Conservation (phyloP, 1,284 basidiomycete species). For the Neonothopanus nambi region DNA sequence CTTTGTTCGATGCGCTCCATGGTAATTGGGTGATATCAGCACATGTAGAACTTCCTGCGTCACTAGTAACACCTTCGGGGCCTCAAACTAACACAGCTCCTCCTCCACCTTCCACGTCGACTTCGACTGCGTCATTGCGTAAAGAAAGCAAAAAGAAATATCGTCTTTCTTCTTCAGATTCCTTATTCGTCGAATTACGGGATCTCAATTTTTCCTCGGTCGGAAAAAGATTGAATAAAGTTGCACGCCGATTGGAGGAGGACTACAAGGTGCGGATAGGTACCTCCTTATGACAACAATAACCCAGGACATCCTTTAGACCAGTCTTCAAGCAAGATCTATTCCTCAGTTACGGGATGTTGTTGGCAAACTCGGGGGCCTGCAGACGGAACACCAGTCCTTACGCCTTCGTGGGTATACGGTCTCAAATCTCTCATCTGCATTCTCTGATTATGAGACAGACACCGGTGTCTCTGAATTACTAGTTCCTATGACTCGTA, state of each 20-base stretch:
- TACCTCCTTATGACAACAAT: background rate
- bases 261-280: constrained; percentile 80
- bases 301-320: constrained; percentile 36
- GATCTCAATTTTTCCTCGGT: constrained; percentile 96
- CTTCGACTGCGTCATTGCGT: constrained; percentile 50
- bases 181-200: constrained; percentile 82
- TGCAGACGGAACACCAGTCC: constrained; percentile 90
- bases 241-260: constrained; percentile 85
- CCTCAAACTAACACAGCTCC: constrained; percentile 40
- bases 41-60: constrained; percentile 87
- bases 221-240: constrained; percentile 78
- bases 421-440: constrained; percentile 2
- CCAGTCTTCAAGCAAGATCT: constrained; percentile 82
- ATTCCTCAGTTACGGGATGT: constrained; percentile 93
- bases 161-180: constrained; percentile 77
- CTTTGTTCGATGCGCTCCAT: background rate
- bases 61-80: constrained; percentile 58
- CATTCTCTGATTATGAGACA: constrained; percentile 32
- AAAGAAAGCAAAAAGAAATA: constrained; percentile 88
- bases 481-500: constrained; percentile 81
- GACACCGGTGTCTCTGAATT: constrained; percentile 95
- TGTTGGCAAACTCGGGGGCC: constrained; percentile 89
- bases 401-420: constrained; percentile 73
- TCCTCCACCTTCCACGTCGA: constrained; percentile 40
- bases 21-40: constrained; percentile 44